Conservation (phyloP, 2,329 filamentous ascomycete species). For the Aspergillus ustus region DNA sequence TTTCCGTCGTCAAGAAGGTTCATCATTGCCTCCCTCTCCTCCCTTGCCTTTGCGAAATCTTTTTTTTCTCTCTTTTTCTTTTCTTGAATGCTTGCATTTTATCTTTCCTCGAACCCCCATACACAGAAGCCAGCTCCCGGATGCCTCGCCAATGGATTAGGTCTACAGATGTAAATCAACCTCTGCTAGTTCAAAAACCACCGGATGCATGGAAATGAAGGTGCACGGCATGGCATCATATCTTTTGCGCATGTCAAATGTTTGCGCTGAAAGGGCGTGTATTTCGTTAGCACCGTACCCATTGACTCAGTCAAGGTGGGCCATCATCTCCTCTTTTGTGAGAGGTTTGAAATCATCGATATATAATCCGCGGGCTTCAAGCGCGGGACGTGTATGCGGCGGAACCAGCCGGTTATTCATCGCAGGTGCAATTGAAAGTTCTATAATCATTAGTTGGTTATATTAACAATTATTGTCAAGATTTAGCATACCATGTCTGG, state of each 20-base stretch:
- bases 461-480: neutral
- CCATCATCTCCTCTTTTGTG: slow-evolving; percentile 95
- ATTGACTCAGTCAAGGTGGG: slow-evolving; percentile 82
- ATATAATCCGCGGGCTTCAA: slow-evolving; percentile 80
- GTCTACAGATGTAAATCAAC: slow-evolving; percentile 35
- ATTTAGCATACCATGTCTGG: slow-evolving; percentile 78
- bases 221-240: slow-evolving; percentile 34
- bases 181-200: slow-evolving; percentile 37
- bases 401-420: slow-evolving; percentile 90
- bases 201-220: slow-evolving; percentile 38
- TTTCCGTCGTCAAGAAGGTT: slow-evolving; percentile 31
- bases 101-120: slow-evolving; percentile 20
- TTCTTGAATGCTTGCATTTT: slow-evolving; percentile 21
- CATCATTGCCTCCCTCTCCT: slow-evolving; percentile 22
- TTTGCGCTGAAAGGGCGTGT: slow-evolving; percentile 34
- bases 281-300: slow-evolving; percentile 39
- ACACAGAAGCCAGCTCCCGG: slow-evolving; percentile 32
- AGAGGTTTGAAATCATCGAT: slow-evolving; percentile 93
- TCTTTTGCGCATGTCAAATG: slow-evolving; percentile 38
- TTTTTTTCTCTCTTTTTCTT: slow-evolving; percentile 20
- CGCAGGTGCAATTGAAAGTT: slow-evolving; percentile 91
- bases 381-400: slow-evolving; percentile 73
- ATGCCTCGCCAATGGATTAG: slow-evolving; percentile 30
- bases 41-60: slow-evolving; percentile 9
- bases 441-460: slow-evolving; percentile 51